Conservation (phyloP, 202 grass and related monocot species). For the Eragrostis tef region DNA sequence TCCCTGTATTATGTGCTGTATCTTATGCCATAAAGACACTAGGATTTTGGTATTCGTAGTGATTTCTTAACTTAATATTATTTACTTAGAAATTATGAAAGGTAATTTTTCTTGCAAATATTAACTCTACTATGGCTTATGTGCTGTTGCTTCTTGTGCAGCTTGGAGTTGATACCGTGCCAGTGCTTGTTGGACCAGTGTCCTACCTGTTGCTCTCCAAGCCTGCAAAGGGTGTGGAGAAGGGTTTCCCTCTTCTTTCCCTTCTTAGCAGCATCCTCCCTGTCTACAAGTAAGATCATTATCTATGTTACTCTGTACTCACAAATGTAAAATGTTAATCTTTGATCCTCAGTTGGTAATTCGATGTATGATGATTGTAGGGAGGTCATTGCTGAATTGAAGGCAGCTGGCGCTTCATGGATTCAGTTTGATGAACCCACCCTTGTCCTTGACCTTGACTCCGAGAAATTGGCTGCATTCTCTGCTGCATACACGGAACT, state of each 20-base stretch:
- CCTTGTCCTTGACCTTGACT: conserved; percentile 82
- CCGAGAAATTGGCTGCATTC: conserved; percentile 71
- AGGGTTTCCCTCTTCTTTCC: conserved; percentile 88
- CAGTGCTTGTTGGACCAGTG: conserved; percentile 85
- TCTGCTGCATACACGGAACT: conserved; percentile 84
- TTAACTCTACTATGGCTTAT: conserved; percentile 24
- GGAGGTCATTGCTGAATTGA: conserved; percentile 90
- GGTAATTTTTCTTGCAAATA: background rate
- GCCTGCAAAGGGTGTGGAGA: conserved; percentile 82
- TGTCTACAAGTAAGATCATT: conserved; percentile 79
- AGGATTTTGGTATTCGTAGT: background rate
- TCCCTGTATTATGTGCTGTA: background rate
- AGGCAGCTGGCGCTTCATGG: conserved; percentile 85
- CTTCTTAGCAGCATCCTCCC: conserved; percentile 81
- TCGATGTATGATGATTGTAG: conserved; percentile 45
- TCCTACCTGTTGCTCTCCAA: conserved; percentile 96
- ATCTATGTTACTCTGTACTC: background rate
- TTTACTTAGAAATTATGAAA: background rate
- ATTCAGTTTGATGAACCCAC: conserved; percentile 96
- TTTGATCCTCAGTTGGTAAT: conserved; percentile 43
- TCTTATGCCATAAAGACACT: background rate
- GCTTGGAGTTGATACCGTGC: conserved; percentile 83
- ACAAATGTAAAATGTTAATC: background rate
- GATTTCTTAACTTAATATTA: background rate
- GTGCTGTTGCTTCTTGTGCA: conserved; percentile 42